These are phyloP conservation scores for Chlamydomonas eustigma DNA, from an alignment of 139 green algal genomes.

Conservation along the genomic window DNA sequence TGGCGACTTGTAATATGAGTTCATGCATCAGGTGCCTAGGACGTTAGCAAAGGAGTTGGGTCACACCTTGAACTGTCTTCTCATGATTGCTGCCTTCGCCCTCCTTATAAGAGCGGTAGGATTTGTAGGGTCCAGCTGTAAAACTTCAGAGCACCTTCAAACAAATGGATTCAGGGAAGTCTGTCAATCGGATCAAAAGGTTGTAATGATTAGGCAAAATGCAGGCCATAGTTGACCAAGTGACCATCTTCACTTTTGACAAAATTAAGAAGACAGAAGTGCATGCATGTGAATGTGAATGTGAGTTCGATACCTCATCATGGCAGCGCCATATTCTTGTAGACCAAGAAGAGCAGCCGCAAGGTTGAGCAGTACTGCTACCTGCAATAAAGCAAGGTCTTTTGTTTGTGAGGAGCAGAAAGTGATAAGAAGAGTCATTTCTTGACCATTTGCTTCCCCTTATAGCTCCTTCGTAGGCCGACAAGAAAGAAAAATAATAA, in stretches of 20 bases:
- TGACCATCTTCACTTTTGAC: not conserved
- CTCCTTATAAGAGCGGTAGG: not conserved
- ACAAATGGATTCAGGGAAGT: too few relatives aligned
- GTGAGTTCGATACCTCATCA: not conserved
- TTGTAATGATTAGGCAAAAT: not conserved
- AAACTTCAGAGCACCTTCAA: not conserved
- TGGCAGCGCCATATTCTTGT: not conserved
- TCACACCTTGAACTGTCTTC: conserved; percentile 1
- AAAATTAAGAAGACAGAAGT: not conserved
- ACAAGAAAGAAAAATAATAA: not conserved
- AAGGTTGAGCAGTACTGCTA: not conserved
- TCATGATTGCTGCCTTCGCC: not conserved
- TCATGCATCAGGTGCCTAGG: too few relatives aligned
- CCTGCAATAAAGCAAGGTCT: not conserved
- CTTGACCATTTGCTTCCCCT: too few relatives aligned
- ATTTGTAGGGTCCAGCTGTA: not conserved
- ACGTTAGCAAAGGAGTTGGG: too few relatives aligned
- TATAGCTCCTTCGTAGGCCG: too few relatives aligned
- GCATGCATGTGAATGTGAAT: not conserved
- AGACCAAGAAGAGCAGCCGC: not conserved
- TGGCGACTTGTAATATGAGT: too few relatives aligned
- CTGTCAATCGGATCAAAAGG: not conserved
- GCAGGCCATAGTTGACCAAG: not conserved
- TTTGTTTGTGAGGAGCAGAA: not conserved
- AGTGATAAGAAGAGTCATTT: not conserved